phyloP scores from a whole-genome alignment of 116 monocot species.

The Posidonia oceanica region DNA sequence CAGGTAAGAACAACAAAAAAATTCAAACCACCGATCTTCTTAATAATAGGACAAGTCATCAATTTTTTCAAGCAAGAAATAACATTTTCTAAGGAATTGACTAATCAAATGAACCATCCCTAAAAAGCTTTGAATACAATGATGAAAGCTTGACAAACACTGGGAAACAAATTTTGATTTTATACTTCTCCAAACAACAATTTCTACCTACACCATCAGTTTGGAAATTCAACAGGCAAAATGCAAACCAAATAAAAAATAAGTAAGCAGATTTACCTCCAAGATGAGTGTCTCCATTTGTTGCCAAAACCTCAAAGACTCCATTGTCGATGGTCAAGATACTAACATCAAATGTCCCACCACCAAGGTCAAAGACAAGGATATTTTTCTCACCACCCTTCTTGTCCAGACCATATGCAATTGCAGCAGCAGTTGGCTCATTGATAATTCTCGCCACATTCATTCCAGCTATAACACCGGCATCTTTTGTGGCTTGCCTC shows the following conservation, averaged over 20 bases:
- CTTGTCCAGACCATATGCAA: constrained; percentile 50
- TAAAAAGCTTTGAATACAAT: too few species aligned
- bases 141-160: too few species aligned
- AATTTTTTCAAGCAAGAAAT: too few species aligned
- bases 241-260: neutral
- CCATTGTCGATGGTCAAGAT: constrained; percentile 44
- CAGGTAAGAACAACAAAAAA: neutral
- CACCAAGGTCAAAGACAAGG: constrained; percentile 58
- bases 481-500: constrained; percentile 54
- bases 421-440: constrained; percentile 55
- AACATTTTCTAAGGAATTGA: too few species aligned
- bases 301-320: constrained; percentile 55
- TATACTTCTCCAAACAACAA: too few species aligned
- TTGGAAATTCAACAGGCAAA: too few species aligned
- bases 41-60: too few species aligned
- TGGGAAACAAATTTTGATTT: too few species aligned
- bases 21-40: too few species aligned
- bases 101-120: too few species aligned
- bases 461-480: constrained; percentile 44
- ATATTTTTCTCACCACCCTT: constrained; percentile 43
- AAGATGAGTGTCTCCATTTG: constrained; percentile 51
- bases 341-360: constrained; percentile 49
- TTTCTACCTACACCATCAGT: too few species aligned
- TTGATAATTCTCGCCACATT: constrained; percentile 46
- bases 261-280: constrained; percentile 29